Evolutionary conservation across 2,329 filamentous ascomycete species (phyloP), one percentile per base, ranked within the genome.

Genomic region (Bretziella fagacearum): DNA sequence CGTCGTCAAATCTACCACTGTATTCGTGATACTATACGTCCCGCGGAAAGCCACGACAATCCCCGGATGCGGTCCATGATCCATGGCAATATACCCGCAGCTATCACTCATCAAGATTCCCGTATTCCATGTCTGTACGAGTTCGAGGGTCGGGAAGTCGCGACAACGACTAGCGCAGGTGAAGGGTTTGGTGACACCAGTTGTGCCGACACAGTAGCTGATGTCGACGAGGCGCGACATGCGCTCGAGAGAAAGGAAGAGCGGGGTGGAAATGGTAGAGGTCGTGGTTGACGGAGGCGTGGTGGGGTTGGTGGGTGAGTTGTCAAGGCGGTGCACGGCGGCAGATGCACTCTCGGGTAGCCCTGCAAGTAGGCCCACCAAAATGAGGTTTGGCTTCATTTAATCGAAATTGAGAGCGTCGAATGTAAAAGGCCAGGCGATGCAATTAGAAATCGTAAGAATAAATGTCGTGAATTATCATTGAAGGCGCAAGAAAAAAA

Each of bases 151-250:
- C 1, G 82, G 76, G 53, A 96, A 95, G 49, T 95, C 85, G 30
- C 68, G 67, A 63, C 91, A 98, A 54, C 84, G 81, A 50, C 83
- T 91, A 11, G 79, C 73, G 62, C 91, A 98, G 26, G 71, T 65
- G 60, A 98, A 98, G 0, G 91, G 91, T 54, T 79, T 77, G 43
- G 71, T 69, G 52, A 98, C 79, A 32, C 89, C 91, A 0, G 82
- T 80, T 4, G 73, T 79, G 52, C 87, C 86, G 50, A 96, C 83
- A 61, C 91, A 98, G 64, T 96, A 96, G 41, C 85, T 70, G 51
- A 96, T 91, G 60, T 98, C 91, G 52, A 95, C 89, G 22, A 96
- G 73, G 46, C 87, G 79, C n/a, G 89, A 77, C 47, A 89, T 69
- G 56, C 93, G 83, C 62, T 95, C 86, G 11, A 98, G 76, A 15